These are phyloP conservation scores for Rhodotorula sp. DNA, from an alignment of 1,284 basidiomycete species.

Conservation along the genomic window DNA sequence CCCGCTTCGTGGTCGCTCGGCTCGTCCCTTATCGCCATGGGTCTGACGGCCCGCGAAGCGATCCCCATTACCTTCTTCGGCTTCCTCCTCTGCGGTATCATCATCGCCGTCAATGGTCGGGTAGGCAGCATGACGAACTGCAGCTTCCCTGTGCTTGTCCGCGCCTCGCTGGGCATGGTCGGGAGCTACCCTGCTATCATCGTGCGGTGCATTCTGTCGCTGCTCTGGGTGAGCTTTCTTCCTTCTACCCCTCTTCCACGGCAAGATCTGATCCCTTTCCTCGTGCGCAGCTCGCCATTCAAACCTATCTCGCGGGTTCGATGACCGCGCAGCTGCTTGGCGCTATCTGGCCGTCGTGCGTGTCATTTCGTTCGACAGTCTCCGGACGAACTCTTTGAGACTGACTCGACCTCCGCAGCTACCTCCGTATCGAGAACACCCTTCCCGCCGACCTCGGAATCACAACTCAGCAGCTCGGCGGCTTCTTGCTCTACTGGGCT, in stretches of 20 bases:
- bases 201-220: constrained; percentile 67
- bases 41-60: constrained; percentile 66
- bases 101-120: constrained; percentile 55
- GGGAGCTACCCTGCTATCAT: constrained; percentile 68
- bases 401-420: not conserved
- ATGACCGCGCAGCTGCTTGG: constrained; percentile 61
- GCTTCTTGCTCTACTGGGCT: constrained; percentile 61
- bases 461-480: constrained; percentile 66
- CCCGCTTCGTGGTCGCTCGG: constrained; percentile 50
- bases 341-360: constrained; percentile 70
- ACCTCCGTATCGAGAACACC: constrained; percentile 60
- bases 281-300: constrained; percentile 57
- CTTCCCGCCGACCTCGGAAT: constrained; percentile 58
- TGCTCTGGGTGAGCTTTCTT: constrained; percentile 62
- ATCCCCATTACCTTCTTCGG: constrained; percentile 60
- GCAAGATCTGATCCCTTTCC: not conserved
- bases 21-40: constrained; percentile 66
- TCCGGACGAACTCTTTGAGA: not conserved
- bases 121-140: constrained; percentile 66
- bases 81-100: constrained; percentile 58
- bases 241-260: not conserved
- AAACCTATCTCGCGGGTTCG: constrained; percentile 36
- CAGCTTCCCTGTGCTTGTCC: constrained; percentile 70
- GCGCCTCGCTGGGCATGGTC: constrained; percentile 77
- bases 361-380: constrained; percentile 53